Evolutionary conservation across 1,284 basidiomycete genomes (phyloP).

Genomic region (Pterulicium gracile): DNA sequence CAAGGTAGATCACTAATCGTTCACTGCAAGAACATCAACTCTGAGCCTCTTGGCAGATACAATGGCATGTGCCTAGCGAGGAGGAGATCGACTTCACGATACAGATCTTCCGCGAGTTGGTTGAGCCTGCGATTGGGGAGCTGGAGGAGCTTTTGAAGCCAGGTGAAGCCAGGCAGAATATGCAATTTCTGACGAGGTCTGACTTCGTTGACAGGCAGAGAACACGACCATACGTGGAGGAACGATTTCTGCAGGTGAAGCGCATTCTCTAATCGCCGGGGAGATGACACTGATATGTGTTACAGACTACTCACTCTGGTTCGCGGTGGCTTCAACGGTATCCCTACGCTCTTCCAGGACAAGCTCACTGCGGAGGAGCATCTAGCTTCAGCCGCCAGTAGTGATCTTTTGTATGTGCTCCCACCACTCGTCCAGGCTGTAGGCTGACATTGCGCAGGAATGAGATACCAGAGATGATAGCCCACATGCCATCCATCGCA

Average conservation of each 20-base stretch:
- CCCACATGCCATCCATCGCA: constrained; percentile 40
- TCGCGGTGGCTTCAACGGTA: constrained; percentile 57
- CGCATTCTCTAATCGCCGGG: not conserved
- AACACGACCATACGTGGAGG: constrained; percentile 43
- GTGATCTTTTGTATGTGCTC: constrained; percentile 47
- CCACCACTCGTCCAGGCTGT: constrained; percentile 1
- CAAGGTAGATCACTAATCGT: constrained; percentile 26
- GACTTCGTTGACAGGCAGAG: not conserved
- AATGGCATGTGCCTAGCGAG: constrained; percentile 66
- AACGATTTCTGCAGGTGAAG: constrained; percentile 81
- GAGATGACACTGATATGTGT: constrained; percentile 2
- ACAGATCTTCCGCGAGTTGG: constrained; percentile 62
- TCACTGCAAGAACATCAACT: not conserved
- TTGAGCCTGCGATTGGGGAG: constrained; percentile 52
- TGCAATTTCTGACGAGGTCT: constrained; percentile 7
- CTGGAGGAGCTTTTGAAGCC: constrained; percentile 52
- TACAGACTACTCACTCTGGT: constrained; percentile 50
- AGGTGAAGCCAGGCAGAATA: too few species aligned
- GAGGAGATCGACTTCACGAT: constrained; percentile 73
- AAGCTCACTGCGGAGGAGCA: constrained; percentile 33
- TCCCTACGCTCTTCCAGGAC: constrained; percentile 52
- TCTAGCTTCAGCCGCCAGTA: constrained; percentile 28
- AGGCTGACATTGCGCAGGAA: constrained; percentile 26
- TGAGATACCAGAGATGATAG: constrained; percentile 67
- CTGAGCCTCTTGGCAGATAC: constrained; percentile 33